These are phyloP conservation scores for Aphanomyces stellatus DNA, from an alignment of 352 stramenopile species.

Conservation along the genomic window DNA sequence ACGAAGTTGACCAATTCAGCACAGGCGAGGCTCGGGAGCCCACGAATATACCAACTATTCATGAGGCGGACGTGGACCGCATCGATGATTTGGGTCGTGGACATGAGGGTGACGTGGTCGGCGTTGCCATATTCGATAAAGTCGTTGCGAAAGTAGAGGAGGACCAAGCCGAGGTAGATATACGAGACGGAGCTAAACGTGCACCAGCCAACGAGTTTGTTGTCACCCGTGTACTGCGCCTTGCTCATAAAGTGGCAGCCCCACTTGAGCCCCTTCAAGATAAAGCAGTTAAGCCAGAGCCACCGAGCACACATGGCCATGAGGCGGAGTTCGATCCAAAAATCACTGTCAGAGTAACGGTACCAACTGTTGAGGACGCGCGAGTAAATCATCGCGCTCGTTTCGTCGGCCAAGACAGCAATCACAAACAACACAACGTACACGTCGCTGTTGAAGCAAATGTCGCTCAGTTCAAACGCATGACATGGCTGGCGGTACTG, in stretches of 20 bases:
- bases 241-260: neutral
- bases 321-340: neutral
- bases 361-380: constrained; percentile 1
- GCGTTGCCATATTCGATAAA: constrained; percentile 9
- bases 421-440: constrained; percentile 5
- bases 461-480: neutral
- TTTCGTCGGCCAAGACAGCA: neutral
- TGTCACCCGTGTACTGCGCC: constrained; percentile 1
- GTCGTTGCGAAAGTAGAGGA: neutral
- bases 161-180: constrained; percentile 4
- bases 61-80: neutral
- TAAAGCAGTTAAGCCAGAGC: constrained; percentile 14
- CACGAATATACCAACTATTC: constrained; percentile 13
- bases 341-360: neutral
- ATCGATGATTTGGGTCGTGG: constrained; percentile 1
- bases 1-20: constrained; percentile 5
- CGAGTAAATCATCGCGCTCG: neutral
- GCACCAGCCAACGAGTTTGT: neutral
- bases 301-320: neutral
- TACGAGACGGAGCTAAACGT: constrained; percentile 14
- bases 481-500: neutral
- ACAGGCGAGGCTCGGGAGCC: neutral
- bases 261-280: neutral
- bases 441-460: constrained; percentile 19
- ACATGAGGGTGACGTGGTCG: neutral